Evolutionary conservation across 805 yeast species (phyloP), one percentile per base, ranked within the genome.

Genomic region (Candida schatavii): DNA sequence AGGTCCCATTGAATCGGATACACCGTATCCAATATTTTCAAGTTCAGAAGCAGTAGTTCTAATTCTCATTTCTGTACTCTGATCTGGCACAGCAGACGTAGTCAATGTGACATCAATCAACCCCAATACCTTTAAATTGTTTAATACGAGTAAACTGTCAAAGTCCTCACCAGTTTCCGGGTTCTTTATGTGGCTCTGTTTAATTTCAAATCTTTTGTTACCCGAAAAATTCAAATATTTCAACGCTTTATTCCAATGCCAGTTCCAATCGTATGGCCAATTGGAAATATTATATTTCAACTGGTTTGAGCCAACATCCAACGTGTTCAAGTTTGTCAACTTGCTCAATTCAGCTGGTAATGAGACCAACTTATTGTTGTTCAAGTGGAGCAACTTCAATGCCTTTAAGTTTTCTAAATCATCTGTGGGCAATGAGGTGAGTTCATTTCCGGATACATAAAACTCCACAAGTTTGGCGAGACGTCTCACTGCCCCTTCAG

Each of bases 241-340:
- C 61, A 93, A 70, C 32, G 80, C 78, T 41, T 75, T 70, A 57
- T 93, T 93, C 70, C 81, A 82, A 52, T 85, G 82, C 99, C 99
- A 93, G 63, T 88, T 93, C 97, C 98, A 93, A 59, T 93, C 99
- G 57, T 88, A 91, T 13, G 93, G 95, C 77, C 89, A 87, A 61
- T 93, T 93, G 3, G 93, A 85, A 42, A 91, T 88, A 54, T 93
- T 93, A 62, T 93, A 93, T 55, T 89, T 86, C 62, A 93, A 70
- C 46, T 82, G 83, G 59, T 93, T 93, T 2, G 95, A 86, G 3
- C 97, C 96, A 14, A 88, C 93, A 65, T 93, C 99, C 28, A 93
- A 72, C 7, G 81, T 83, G 25, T 75, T 77, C 54, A 93, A 66
- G 20, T 77, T 74, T 1, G 64, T 56, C 35, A 89, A 72, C 44